phyloP scores from a whole-genome alignment of 208 protist species.

The Trypanosomatidae sp. region DNA sequence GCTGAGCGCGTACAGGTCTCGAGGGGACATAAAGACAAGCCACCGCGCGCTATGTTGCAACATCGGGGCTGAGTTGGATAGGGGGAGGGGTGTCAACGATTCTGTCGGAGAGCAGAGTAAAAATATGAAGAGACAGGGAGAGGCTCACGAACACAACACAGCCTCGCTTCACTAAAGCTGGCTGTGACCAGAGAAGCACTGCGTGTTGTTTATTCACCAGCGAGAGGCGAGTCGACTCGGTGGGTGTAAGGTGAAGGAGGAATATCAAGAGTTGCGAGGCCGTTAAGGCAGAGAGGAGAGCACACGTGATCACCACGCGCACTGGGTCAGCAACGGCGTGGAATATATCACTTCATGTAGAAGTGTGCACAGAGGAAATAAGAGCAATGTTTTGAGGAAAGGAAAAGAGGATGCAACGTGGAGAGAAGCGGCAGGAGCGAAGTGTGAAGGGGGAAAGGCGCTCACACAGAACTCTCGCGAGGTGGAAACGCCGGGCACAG shows the following conservation, averaged over 20 bases:
- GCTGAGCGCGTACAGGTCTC: slow-evolving; percentile 50
- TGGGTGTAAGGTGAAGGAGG: background rate
- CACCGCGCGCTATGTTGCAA: background rate
- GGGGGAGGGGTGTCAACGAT: too few relatives aligned
- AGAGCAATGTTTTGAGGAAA: background rate
- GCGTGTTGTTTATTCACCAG: background rate
- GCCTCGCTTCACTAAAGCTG: background rate
- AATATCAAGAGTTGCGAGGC: background rate
- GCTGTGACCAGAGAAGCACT: background rate
- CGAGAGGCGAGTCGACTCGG: background rate
- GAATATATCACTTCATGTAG: background rate
- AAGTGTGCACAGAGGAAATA: background rate
- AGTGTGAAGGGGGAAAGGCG: background rate
- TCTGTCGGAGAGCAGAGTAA: background rate
- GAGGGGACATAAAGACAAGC: slow-evolving; percentile 14
- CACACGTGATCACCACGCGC: background rate
- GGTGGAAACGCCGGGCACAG: background rate
- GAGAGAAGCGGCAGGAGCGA: background rate
- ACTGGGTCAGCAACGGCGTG: background rate
- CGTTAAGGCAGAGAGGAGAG: background rate
- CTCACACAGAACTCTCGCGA: background rate
- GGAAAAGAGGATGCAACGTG: background rate
- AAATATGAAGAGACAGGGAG: background rate
- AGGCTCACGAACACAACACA: background rate
- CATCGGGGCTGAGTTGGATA: background rate